These are phyloP conservation scores for Apiotrichum brassicae DNA, from an alignment of 1,284 basidiomycete genomes.

Conservation along the genomic window DNA sequence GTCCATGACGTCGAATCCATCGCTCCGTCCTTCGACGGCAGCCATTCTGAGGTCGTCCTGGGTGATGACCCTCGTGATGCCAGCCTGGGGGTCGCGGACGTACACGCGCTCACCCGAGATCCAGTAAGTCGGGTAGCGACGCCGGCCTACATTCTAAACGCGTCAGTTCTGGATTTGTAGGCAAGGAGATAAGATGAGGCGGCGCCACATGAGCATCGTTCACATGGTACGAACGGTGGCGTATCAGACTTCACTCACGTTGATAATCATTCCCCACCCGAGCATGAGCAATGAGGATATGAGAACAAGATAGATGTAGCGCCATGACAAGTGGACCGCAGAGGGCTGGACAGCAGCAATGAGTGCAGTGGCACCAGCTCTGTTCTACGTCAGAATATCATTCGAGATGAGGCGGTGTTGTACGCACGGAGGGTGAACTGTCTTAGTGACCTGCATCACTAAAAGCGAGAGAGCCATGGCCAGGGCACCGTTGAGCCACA, in stretches of 20 bases:
- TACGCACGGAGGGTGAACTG: conserved; percentile 55
- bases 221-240: too few relatives aligned
- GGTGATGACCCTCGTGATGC: not conserved
- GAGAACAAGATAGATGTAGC: conserved; percentile 57
- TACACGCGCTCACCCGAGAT: conserved; percentile 7
- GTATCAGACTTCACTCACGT: conserved; percentile 37
- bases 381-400: conserved; percentile 9
- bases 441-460: conserved; percentile 55
- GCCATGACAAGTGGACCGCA: conserved; percentile 55
- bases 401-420: not conserved
- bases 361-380: conserved; percentile 53
- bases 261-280: conserved; percentile 53
- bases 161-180: not conserved
- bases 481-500: conserved; percentile 57
- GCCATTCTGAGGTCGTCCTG: conserved; percentile 6
- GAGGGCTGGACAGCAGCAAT: conserved; percentile 52
- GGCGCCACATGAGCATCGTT: too few relatives aligned
- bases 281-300: conserved; percentile 54
- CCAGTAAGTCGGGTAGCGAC: conserved; percentile 57
- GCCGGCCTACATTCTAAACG: conserved; percentile 52
- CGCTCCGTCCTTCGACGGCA: conserved; percentile 10
- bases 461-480: conserved; percentile 53
- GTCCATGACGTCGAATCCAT: conserved; percentile 3
- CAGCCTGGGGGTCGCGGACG: not conserved
- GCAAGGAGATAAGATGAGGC: too few relatives aligned